These are phyloP conservation scores for Paecilomyces fulvus DNA, from an alignment of 2,329 filamentous ascomycete species.

Conservation along the genomic window DNA sequence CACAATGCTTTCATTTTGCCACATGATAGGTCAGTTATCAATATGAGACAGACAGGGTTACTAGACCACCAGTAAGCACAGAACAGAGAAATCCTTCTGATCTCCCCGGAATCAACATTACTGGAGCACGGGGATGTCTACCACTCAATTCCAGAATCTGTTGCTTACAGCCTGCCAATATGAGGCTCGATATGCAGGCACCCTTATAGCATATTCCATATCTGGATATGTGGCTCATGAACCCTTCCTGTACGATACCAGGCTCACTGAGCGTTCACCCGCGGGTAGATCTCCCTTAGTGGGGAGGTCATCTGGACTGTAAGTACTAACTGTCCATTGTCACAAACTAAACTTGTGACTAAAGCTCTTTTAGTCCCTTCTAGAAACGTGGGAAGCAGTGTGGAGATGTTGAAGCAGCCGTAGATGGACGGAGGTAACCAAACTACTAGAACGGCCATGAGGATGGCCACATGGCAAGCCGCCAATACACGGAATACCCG, in stretches of 20 bases:
- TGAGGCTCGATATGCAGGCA: background rate
- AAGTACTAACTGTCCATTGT: background rate
- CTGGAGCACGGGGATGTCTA: background rate
- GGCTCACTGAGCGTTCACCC: background rate
- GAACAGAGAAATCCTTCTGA: background rate
- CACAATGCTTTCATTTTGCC: background rate
- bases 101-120: background rate
- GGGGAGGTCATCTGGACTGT: background rate
- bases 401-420: background rate
- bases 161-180: background rate
- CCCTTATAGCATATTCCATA: background rate
- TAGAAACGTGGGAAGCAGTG: background rate
- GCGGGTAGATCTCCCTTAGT: background rate
- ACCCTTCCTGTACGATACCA: background rate
- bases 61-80: background rate
- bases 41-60: background rate
- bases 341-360: background rate
- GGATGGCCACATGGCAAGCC: background rate
- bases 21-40: background rate
- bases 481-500: background rate
- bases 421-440: background rate
- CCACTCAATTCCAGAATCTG: background rate
- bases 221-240: background rate
- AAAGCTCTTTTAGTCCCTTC: background rate
- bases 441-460: background rate